Evolutionary conservation across 768 basidiomycete genomes (phyloP).

Genomic region (Vararia minispora): DNA sequence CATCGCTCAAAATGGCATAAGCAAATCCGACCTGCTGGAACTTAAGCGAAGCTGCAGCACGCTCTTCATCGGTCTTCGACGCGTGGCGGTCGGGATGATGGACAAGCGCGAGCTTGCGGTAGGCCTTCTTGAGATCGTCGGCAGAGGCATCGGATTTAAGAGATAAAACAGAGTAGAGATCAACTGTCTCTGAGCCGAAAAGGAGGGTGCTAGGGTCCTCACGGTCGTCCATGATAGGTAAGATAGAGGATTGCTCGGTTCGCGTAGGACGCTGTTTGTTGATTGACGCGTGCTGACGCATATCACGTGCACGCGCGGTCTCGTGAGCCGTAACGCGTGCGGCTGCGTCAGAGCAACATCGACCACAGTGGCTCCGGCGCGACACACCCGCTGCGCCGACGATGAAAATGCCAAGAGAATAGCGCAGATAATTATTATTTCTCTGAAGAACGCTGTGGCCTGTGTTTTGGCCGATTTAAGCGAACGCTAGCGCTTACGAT

Average conservation of each 20-base stretch:
- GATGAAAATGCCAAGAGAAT: too few species aligned
- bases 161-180: conserved; percentile 69
- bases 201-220: conserved; percentile 65
- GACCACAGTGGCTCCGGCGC: too few species aligned
- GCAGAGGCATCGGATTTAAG: conserved; percentile 40
- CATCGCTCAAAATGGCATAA: conserved; percentile 80
- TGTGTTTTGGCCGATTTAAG: too few species aligned
- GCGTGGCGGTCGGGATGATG: conserved; percentile 90
- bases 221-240: conserved; percentile 42
- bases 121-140: conserved; percentile 74
- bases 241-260: too few species aligned
- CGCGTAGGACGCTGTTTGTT: too few species aligned
- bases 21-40: conserved; percentile 95
- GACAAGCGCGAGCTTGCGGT: conserved; percentile 70
- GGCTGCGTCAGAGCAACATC: too few species aligned
- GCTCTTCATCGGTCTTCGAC: conserved; percentile 42
- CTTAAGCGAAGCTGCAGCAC: conserved; percentile 57
- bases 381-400: too few species aligned
- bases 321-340: too few species aligned
- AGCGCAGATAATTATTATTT: too few species aligned
- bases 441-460: too few species aligned
- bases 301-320: too few species aligned
- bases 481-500: too few species aligned
- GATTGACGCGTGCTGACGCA: conserved; percentile 9
- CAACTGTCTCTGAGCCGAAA: conserved; percentile 64